Conservation (phyloP, 345 rosid genomes). For the Lenwebbia sp. region DNA sequence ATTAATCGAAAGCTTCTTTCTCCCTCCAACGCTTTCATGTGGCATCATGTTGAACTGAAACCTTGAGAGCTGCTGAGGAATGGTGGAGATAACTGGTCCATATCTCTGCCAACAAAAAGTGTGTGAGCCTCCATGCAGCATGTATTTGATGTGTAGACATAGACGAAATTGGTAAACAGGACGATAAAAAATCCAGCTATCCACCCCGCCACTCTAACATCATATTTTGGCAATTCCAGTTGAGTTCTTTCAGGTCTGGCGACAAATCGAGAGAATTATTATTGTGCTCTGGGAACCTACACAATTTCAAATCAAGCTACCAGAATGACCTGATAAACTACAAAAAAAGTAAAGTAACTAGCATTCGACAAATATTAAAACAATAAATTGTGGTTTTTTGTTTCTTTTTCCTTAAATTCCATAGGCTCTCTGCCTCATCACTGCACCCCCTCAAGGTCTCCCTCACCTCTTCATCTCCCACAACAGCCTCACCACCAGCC, state of each 20-base stretch:
- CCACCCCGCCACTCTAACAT: neutral
- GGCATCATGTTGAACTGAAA: slow-evolving; percentile 10
- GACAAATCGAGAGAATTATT: neutral
- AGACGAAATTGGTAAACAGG: neutral
- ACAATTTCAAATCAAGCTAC: neutral
- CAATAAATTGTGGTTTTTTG: neutral
- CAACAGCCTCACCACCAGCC: neutral
- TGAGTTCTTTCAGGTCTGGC: neutral
- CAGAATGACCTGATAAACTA: neutral
- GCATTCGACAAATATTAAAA: neutral
- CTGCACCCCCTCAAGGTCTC: neutral
- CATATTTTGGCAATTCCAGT: neutral
- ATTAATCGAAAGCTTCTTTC: neutral
- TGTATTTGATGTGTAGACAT: neutral
- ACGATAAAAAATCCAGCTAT: neutral
- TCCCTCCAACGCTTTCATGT: neutral
- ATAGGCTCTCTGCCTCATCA: neutral
- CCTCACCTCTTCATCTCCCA: neutral
- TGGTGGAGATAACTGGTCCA: slow-evolving; percentile 11
- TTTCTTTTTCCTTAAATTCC: neutral
- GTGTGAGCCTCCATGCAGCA: neutral
- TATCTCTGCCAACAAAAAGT: slow-evolving; percentile 8
- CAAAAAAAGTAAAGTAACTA: neutral
- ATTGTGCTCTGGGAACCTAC: neutral
- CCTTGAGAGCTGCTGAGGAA: slow-evolving; percentile 8